Conservation (phyloP, 2,329 filamentous ascomycete genomes). For the Aureobasidium lini region DNA sequence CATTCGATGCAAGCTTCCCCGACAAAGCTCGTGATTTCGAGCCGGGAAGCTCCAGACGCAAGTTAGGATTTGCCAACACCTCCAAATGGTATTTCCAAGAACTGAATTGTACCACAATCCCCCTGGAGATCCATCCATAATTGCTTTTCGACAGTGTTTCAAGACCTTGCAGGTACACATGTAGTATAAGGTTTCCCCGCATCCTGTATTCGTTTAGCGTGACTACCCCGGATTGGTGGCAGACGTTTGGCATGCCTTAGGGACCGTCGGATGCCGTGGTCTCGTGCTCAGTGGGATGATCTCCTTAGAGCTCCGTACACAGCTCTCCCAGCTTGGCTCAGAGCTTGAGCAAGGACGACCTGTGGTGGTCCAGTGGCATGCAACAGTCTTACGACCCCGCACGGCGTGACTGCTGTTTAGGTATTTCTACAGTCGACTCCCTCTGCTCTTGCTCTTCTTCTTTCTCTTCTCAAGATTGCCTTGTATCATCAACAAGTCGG, state of each 20-base stretch:
- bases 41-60: not conserved
- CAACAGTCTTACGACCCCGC: slow-evolving; percentile 14
- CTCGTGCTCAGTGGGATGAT: slow-evolving; percentile 13
- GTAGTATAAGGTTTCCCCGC: slow-evolving; percentile 5
- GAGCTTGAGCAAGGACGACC: slow-evolving; percentile 14
- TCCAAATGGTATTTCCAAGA: not conserved
- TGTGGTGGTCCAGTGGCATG: slow-evolving; percentile 2
- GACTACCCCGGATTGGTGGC: slow-evolving; percentile 7
- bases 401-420: slow-evolving; percentile 9
- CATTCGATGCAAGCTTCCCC: not conserved
- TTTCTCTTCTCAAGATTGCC: slow-evolving; percentile 9
- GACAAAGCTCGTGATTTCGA: slow-evolving; percentile 1
- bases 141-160: slow-evolving; percentile 12
- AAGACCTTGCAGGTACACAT: not conserved
- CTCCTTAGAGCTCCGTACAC: slow-evolving; percentile 1
- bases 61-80: not conserved
- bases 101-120: not conserved
- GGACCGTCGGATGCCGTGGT: not conserved
- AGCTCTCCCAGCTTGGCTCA: slow-evolving; percentile 10
- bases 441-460: slow-evolving; percentile 2
- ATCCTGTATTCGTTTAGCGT: not conserved
- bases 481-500: slow-evolving; percentile 10
- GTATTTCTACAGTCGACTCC: slow-evolving; percentile 8
- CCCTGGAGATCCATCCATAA: not conserved
- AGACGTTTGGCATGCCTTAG: not conserved